Base-by-base conservation (phyloP, 768 basidiomycete genomes). In the Lentinus tigrinus region DNA sequence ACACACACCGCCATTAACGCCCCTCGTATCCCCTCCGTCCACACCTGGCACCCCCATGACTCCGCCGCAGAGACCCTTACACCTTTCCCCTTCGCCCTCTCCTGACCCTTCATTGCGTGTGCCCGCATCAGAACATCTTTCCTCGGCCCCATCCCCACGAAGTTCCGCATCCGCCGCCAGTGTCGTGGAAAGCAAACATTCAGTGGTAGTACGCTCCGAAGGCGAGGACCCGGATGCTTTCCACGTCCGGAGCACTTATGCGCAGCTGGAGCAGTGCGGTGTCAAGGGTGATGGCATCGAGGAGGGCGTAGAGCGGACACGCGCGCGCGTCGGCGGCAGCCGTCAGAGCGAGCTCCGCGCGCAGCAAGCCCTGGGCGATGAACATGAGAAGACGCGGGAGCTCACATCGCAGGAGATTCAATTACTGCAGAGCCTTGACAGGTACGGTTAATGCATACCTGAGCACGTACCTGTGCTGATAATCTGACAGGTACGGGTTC, bases 231-330 rank as follows among this genome's bases (percentile, higher is more conserved):
- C 84, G 55, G 92, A 94, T 69, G 82, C 88, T 7, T 90, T 90
- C 65, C 87, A 91, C 70, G 89, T 95, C 7, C 83, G 93, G 39
- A 87, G 81, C 58, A 93, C 91, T 0, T 95, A 98, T 69, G 96
- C 95, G 0, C 83, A 91, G 61, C 80, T 98, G n/a, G 93, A 98
- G 48, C 75, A 82, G 10, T 82, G 82, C 42, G 96, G 96, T n/a
- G 95, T 98, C 37, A 89, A 85, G 68, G 95, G 95, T 3, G 96
- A 98, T 69, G 96, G 96, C 0, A 93, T 87, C 72, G 91, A 93
- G 65, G 94, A 96, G 63, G 96, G 96, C 37, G 81, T 96, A 7
- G 96, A 98, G 74, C 85, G 93, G 37, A 98, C 95, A 26, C 82
- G 96, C 58, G 90, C 92, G 23, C 78, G 89, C 65, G 70, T 85